phyloP scores from a whole-genome alignment of 495 filamentous ascomycete genomes.

The Trichoderma orchidacearum region DNA sequence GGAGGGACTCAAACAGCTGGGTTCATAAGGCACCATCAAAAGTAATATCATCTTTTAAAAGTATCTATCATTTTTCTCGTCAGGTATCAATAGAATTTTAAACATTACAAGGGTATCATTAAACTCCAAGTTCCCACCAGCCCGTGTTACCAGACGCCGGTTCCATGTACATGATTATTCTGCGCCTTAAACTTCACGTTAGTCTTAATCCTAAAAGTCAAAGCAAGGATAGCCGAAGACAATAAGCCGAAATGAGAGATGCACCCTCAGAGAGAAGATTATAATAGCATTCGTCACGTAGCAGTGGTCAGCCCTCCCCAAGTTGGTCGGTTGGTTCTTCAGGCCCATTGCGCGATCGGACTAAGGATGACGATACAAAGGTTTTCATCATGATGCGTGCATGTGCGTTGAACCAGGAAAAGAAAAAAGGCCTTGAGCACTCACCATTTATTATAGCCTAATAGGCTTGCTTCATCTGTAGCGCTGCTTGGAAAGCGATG shows the following conservation, averaged over 20 bases:
- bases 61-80: no score
- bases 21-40: no score
- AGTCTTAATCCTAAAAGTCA: neutral
- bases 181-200: neutral
- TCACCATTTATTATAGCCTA: neutral
- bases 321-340: neutral
- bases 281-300: conserved; percentile 1
- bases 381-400: conserved; percentile 39
- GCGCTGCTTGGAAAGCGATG: neutral
- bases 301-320: neutral
- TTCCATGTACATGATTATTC: no score
- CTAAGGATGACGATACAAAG: conserved; percentile 59
- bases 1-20: no score
- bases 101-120: neutral
- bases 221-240: neutral
- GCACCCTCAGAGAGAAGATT: conserved; percentile 52
- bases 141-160: neutral
- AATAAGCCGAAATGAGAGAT: neutral
- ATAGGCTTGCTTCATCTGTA: neutral
- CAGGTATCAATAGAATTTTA: no score
- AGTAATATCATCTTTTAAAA: no score
- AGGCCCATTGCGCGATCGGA: conserved; percentile 23
- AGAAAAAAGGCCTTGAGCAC: neutral
- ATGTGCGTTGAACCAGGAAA: neutral
- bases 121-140: neutral